A percentile compares a stretch with the other conserved stretches of the same genome.
phyloP scores from a whole-genome alignment of 495 filamentous ascomycete genomes.

The Gamarada debralockiae region DNA sequence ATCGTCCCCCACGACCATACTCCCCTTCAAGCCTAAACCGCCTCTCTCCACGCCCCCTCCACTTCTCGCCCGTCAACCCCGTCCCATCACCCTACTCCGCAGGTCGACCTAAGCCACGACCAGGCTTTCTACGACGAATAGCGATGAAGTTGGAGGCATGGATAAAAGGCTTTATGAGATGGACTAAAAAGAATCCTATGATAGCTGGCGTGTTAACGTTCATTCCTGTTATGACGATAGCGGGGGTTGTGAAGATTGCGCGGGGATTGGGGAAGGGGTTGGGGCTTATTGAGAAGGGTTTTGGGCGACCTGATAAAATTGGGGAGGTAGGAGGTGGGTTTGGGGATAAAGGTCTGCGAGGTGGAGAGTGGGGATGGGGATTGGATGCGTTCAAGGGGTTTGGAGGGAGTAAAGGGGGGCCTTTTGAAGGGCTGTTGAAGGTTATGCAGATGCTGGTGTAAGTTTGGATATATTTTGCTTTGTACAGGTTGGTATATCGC shows the following conservation, averaged over 20 bases:
- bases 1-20: no score
- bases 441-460: conserved; percentile 19
- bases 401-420: conserved; percentile 15
- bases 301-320: not conserved
- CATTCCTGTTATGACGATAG: conserved; percentile 9
- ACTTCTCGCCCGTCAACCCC: conserved; percentile 19
- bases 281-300: not conserved
- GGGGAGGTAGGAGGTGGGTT: not conserved
- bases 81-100: conserved; percentile 14
- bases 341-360: conserved; percentile 3
- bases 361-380: conserved; percentile 17
- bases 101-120: conserved; percentile 13
- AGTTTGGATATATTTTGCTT: conserved; percentile 1
- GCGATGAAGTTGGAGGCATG: conserved; percentile 10
- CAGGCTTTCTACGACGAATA: conserved; percentile 12
- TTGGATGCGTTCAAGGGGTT: conserved; percentile 20
- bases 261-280: not conserved
- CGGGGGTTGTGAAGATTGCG: not conserved
- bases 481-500: not conserved
- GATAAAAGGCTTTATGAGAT: conserved; percentile 7
- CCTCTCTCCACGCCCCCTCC: conserved; percentile 13
- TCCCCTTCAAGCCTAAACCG: conserved; percentile 10
- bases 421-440: conserved; percentile 18
- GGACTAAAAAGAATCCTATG: conserved; percentile 16
- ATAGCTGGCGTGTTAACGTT: conserved; percentile 16